These are phyloP conservation scores for Colletotrichum gigasporum DNA, from an alignment of 2,329 filamentous ascomycete species.

Conservation along the genomic window DNA sequence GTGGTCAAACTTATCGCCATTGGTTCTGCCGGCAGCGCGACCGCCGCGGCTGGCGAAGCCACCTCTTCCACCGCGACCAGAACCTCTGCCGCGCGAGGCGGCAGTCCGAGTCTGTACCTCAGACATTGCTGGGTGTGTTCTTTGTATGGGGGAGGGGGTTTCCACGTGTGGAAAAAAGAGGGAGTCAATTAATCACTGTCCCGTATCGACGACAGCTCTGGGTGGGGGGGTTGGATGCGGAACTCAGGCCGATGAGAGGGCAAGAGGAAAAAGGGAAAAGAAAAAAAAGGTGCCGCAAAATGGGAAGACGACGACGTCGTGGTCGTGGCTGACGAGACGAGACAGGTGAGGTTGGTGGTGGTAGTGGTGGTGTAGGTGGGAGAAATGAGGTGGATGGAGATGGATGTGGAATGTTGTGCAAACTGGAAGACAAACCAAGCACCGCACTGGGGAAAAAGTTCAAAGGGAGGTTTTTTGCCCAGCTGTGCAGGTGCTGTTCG, in stretches of 20 bases:
- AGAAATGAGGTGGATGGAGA: conserved; percentile 35
- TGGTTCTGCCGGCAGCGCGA: conserved; percentile 71
- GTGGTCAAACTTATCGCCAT: conserved; percentile 72
- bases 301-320: conserved; percentile 30
- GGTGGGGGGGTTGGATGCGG: conserved; percentile 23
- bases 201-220: conserved; percentile 31
- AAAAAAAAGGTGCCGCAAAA: conserved; percentile 35
- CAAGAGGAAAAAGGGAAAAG: conserved; percentile 34
- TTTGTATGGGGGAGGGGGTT: conserved; percentile 26
- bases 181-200: conserved; percentile 31
- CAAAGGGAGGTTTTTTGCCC: conserved; percentile 30
- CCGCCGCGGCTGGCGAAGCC: conserved; percentile 78
- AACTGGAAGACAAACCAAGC: conserved; percentile 17
- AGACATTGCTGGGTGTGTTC: conserved; percentile 72
- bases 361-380: conserved; percentile 32
- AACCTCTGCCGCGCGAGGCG: conserved; percentile 88
- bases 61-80: conserved; percentile 85
- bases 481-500: too few relatives aligned
- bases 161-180: conserved; percentile 30
- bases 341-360: conserved; percentile 36
- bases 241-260: conserved; percentile 39
- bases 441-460: conserved; percentile 30
- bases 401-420: conserved; percentile 34
- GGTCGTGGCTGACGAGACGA: conserved; percentile 33
- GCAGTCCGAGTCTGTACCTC: conserved; percentile 88